Evolutionary conservation across 2,329 filamentous ascomycete genomes (phyloP).

Genomic region (Daldinia eschscholtzii): DNA sequence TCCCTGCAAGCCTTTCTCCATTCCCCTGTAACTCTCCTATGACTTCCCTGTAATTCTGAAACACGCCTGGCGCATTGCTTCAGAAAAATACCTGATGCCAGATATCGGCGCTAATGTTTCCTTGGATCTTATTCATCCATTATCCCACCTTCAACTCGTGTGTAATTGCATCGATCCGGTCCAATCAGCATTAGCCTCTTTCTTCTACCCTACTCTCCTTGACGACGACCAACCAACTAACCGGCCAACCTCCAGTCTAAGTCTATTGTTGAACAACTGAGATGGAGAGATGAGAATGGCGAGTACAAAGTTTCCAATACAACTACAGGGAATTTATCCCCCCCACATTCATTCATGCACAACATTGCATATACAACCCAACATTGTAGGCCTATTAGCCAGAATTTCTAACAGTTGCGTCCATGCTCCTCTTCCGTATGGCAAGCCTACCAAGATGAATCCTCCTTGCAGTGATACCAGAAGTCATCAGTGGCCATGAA

Average conservation of each 20-base stretch:
- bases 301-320: slow-evolving; percentile 10
- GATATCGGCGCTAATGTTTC: slow-evolving; percentile 54
- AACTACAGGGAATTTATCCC: slow-evolving; percentile 28
- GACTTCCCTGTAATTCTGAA: slow-evolving; percentile 59
- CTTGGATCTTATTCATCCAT: slow-evolving; percentile 47
- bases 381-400: slow-evolving; percentile 24
- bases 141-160: slow-evolving; percentile 29
- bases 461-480: slow-evolving; percentile 10
- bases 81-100: slow-evolving; percentile 58
- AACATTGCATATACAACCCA: slow-evolving; percentile 22
- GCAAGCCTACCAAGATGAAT: slow-evolving; percentile 6
- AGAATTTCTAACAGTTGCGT: neutral
- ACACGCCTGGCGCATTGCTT: slow-evolving; percentile 65
- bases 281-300: slow-evolving; percentile 6
- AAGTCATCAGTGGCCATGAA: slow-evolving; percentile 12
- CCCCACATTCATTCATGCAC: slow-evolving; percentile 32
- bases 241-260: neutral
- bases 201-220: slow-evolving; percentile 10
- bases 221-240: slow-evolving; percentile 25
- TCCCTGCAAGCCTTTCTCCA: slow-evolving; percentile 46
- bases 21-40: slow-evolving; percentile 43
- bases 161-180: slow-evolving; percentile 30
- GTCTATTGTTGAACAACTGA: slow-evolving; percentile 10
- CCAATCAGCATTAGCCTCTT: slow-evolving; percentile 43
- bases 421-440: slow-evolving; percentile 3